Evolutionary conservation across 805 yeast species (phyloP).

Genomic region (Hanseniaspora lachancei): DNA sequence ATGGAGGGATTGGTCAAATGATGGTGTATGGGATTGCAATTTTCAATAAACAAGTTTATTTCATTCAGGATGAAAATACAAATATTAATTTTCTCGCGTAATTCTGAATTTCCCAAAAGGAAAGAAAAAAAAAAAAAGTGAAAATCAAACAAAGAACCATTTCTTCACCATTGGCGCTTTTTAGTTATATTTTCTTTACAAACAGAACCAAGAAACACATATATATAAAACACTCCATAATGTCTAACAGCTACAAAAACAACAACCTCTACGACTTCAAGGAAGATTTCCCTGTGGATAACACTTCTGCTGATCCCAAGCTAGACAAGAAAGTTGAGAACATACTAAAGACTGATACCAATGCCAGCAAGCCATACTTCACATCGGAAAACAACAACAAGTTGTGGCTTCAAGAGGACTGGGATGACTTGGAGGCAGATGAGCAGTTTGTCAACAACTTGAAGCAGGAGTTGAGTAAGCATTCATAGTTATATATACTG

Average conservation of each 20-base stretch:
- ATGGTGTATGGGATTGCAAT: too few species aligned
- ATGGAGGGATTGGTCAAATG: too few species aligned
- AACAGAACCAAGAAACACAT: background rate
- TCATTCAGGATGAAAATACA: too few species aligned
- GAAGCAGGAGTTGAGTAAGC: slow-evolving; percentile 34
- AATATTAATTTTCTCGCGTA: too few species aligned
- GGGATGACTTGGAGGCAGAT: slow-evolving; percentile 93
- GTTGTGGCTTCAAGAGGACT: slow-evolving; percentile 61
- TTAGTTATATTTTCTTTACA: background rate
- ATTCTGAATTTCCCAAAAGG: too few species aligned
- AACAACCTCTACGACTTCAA: slow-evolving; percentile 9
- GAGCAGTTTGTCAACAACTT: slow-evolving; percentile 73
- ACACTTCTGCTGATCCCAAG: background rate
- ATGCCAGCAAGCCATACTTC: background rate
- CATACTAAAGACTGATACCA: background rate
- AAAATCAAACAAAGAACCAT: too few species aligned
- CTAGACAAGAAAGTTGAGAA: background rate
- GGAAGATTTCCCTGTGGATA: slow-evolving; percentile 5
- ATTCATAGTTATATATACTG: background rate
- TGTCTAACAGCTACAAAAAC: background rate
- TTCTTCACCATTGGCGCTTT: too few species aligned
- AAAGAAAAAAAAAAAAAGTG: too few species aligned
- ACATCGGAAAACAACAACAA: slow-evolving; percentile 11
- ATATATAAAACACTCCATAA: background rate
- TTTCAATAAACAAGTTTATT: too few species aligned